These are phyloP conservation scores for Rutstroemia sp. DNA, from an alignment of 2,329 filamentous ascomycete species.

Conservation along the genomic window DNA sequence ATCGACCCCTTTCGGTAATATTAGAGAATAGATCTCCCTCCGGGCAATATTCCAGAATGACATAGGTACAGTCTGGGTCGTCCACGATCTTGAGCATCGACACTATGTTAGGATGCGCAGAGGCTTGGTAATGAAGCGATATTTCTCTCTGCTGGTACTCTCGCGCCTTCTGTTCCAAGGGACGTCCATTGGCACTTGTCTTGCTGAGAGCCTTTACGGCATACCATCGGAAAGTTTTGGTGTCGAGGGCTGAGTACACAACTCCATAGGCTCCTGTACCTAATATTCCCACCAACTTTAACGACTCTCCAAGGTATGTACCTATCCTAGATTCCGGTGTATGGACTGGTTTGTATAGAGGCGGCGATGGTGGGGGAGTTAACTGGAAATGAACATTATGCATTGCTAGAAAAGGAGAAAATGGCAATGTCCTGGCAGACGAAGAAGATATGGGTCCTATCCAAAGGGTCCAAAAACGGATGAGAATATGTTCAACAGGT, in stretches of 20 bases:
- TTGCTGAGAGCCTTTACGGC: slow-evolving; percentile 98
- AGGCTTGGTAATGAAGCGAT: slow-evolving; percentile 80
- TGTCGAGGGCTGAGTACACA: slow-evolving; percentile 83
- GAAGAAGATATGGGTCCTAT: slow-evolving; percentile 1
- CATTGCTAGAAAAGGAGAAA: slow-evolving; percentile 8
- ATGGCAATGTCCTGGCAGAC: slow-evolving; percentile 1
- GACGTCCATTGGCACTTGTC: slow-evolving; percentile 61
- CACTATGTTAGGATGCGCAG: slow-evolving; percentile 85
- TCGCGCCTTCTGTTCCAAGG: slow-evolving; percentile 75
- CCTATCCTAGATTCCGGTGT: slow-evolving; percentile 81
- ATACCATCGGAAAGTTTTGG: slow-evolving; percentile 64
- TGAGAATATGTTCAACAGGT: slow-evolving; percentile 2
- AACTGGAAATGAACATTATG: slow-evolving; percentile 5
- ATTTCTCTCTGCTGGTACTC: slow-evolving; percentile 93
- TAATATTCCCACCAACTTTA: slow-evolving; percentile 78
- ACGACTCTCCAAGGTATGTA: slow-evolving; percentile 57
- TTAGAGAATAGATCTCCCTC: slow-evolving; percentile 96
- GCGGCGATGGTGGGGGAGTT: slow-evolving; percentile 17
- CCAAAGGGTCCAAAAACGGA: slow-evolving; percentile 6
- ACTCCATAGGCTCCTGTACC: slow-evolving; percentile 95
- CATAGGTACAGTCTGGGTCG: slow-evolving; percentile 85
- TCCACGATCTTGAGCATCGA: slow-evolving; percentile 92
- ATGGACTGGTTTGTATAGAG: slow-evolving; percentile 13
- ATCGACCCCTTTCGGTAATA: slow-evolving; percentile 91
- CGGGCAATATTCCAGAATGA: slow-evolving; percentile 93